Evolutionary conservation across 768 basidiomycete species (phyloP), one percentile per base, ranked within the genome.

Genomic region (Favolaschia claudopus): DNA sequence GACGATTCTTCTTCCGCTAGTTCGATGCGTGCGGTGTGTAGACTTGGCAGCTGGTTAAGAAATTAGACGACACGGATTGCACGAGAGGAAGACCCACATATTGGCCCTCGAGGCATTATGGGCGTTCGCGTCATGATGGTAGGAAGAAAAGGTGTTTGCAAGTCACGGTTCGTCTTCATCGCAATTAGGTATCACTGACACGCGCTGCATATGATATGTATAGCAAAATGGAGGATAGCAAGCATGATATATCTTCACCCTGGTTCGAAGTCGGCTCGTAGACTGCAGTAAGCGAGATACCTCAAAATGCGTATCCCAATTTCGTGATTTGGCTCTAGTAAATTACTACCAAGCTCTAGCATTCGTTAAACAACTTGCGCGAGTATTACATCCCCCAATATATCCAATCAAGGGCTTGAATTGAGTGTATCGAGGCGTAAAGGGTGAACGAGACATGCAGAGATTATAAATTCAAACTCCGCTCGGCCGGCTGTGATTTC

Each of bases 41-140:
- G 61, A 51, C 42, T 62, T 62, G 19, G 37, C 34, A 29, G 54
- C 53, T 51, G 33, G 20, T n/a, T n/a, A 44, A 20, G 12, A 19
- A 6, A 19, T 5, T 3, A 22, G 45, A 27, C 51, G 52, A 33
- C 15, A 34, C n/a, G 14, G 3, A n/a, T 7, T 22, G 22, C 29
- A 31, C 17, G 13, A 14, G 33, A 56, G 36, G 17, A 37, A 28
- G 27, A 7, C 6, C 4, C 1, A 60, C 58, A 54, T 40, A 33
- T 44, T 25, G 38, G 51, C 31, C 46, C 42, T 28, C 58, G 58
- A 27, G 33, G 27, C 20, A 39, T 22, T 17, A 61, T 50, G 1
- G 53, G 59, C 33, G 59, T 61, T 19, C 59, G 59, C 7, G 58
- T 49, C 59, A 61, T 61, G 53, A 28, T 37, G 36, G 45, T 10